A percentile compares a stretch with the other conserved stretches of the same genome.
These are phyloP conservation scores for Malassezia globosa DNA, from an alignment of 1,284 basidiomycete genomes.

Conservation along the genomic window DNA sequence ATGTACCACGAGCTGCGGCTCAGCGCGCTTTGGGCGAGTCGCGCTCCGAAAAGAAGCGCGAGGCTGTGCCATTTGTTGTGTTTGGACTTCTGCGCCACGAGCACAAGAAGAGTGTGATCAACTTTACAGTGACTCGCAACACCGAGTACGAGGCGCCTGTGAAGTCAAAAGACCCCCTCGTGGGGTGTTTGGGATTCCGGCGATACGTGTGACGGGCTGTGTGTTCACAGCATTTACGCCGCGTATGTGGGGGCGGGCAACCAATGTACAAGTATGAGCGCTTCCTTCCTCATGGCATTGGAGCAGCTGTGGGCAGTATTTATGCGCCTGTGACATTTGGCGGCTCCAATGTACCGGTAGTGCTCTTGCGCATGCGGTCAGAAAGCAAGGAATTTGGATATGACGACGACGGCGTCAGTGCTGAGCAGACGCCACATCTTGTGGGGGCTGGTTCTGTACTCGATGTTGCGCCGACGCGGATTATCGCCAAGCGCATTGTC, in stretches of 20 bases:
- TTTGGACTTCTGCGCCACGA: constrained; percentile 86
- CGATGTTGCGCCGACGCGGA: constrained; percentile 67
- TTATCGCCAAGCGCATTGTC: constrained; percentile 82
- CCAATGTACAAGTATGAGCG: constrained; percentile 96
- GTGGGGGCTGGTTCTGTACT: constrained; percentile 83
- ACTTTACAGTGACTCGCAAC: constrained; percentile 86
- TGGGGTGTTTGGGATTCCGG: constrained; percentile 78
- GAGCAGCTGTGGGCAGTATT: constrained; percentile 59
- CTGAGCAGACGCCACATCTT: constrained; percentile 52
- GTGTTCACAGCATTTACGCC: constrained; percentile 72
- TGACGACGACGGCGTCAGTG: constrained; percentile 37
- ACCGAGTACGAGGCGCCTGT: constrained; percentile 84
- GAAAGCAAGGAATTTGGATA: constrained; percentile 32
- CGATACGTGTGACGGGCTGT: constrained; percentile 72
- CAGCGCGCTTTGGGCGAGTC: constrained; percentile 21
- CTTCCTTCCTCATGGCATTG: constrained; percentile 64
- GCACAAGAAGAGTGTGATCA: constrained; percentile 85
- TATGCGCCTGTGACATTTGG: constrained; percentile 86
- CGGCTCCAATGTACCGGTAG: constrained; percentile 46
- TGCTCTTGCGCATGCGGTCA: constrained; percentile 28
- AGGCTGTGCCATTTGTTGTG: constrained; percentile 56
- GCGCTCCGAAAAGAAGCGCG: constrained; percentile 1
- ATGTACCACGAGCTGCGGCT: constrained; percentile 32
- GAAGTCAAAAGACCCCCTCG: constrained; percentile 82
- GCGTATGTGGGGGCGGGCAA: constrained; percentile 74